Conservation (phyloP, 2,329 filamentous ascomycete species). For the Zasmidium cellare region DNA sequence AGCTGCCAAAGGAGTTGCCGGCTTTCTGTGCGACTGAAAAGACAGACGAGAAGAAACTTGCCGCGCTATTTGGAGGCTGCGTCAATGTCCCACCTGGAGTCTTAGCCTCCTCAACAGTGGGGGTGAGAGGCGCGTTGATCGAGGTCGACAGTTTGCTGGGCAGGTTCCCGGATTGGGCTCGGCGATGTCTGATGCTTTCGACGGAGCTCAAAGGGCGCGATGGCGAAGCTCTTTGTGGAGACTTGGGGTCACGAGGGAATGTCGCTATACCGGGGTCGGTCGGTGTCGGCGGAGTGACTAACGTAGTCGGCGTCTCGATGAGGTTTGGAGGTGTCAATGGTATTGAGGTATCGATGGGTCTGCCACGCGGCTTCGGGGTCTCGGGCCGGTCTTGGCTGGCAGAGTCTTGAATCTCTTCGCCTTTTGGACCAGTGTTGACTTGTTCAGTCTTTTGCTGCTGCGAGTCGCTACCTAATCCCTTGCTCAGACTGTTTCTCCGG, state of each 20-base stretch:
- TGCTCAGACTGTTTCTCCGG: slow-evolving; percentile 33
- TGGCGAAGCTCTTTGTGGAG: slow-evolving; percentile 47
- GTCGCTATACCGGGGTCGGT: slow-evolving; percentile 41
- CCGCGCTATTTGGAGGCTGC: slow-evolving; percentile 39
- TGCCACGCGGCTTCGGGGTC: slow-evolving; percentile 22
- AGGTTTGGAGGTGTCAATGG: slow-evolving; percentile 43
- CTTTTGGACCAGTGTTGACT: not conserved
- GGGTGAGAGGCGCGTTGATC: slow-evolving; percentile 70
- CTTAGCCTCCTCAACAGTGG: slow-evolving; percentile 70
- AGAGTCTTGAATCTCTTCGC: not conserved
- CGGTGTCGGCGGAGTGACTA: slow-evolving; percentile 65
- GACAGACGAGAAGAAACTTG: slow-evolving; percentile 89
- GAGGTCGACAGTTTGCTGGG: slow-evolving; percentile 88
- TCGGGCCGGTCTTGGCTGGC: slow-evolving; percentile 21
- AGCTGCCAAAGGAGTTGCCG: slow-evolving; percentile 71
- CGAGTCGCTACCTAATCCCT: slow-evolving; percentile 30
- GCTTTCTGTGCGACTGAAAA: slow-evolving; percentile 92
- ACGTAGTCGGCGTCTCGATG: slow-evolving; percentile 52
- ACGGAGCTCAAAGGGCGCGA: slow-evolving; percentile 25
- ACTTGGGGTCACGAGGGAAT: slow-evolving; percentile 22
- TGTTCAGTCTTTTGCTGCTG: slow-evolving; percentile 31
- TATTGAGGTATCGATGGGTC: slow-evolving; percentile 36
- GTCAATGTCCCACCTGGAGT: slow-evolving; percentile 57
- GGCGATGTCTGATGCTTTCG: slow-evolving; percentile 34
- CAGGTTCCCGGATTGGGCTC: slow-evolving; percentile 32